Percentiles rank a stretch among this genome's conserved stretches.
These are phyloP conservation scores for Caryocar brasiliense DNA, from an alignment of 441 rosid species.

Conservation along the genomic window DNA sequence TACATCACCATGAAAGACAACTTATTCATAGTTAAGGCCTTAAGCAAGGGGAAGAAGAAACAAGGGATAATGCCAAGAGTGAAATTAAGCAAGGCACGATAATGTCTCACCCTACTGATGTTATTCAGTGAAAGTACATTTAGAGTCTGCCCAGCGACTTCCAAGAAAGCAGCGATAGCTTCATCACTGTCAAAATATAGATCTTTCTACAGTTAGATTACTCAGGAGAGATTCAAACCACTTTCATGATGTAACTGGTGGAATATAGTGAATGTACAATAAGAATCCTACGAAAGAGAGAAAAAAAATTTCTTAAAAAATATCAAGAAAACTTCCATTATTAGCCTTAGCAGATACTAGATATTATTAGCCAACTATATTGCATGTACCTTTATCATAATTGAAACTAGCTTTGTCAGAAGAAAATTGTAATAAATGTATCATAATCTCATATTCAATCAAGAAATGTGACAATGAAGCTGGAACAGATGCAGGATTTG, in stretches of 20 bases:
- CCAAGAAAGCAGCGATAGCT: constrained; percentile 45
- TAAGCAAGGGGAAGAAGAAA: no score
- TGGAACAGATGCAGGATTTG: background rate
- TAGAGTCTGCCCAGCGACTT: constrained; percentile 30
- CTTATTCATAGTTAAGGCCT: no score
- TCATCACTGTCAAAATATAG: constrained; percentile 30
- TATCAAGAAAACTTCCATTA: no score
- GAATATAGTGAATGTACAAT: background rate
- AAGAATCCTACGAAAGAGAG: no score
- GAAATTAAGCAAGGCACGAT: background rate
- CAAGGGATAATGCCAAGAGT: no score
- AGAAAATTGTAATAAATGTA: no score
- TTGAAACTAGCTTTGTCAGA: no score
- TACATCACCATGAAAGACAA: no score
- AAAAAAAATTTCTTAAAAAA: no score
- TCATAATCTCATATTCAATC: background rate
- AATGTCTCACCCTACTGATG: constrained; percentile 24
- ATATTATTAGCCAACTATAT: no score
- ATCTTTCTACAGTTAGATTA: background rate
- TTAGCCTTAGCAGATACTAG: no score
- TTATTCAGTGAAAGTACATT: constrained; percentile 28
- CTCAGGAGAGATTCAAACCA: background rate
- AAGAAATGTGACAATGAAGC: background rate
- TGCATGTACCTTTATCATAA: no score
- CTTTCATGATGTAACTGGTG: background rate